phyloP scores from a whole-genome alignment of 345 rosid genomes.

The Pistacia atlantica region DNA sequence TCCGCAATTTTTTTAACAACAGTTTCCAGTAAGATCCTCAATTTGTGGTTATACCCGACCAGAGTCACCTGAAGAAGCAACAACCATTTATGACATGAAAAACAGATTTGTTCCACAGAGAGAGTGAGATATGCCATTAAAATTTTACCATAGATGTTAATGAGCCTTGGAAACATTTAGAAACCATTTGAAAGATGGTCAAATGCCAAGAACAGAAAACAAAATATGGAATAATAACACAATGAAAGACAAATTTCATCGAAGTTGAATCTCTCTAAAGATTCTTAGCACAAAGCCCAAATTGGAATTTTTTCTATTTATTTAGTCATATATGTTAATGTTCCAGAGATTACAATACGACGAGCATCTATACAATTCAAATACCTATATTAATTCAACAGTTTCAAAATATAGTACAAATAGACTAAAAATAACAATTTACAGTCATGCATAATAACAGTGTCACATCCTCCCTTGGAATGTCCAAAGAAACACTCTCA shows the following conservation, averaged over 20 bases:
- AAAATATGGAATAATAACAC: background rate
- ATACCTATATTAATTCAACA: background rate
- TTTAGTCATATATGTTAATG: background rate
- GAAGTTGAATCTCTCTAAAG: background rate
- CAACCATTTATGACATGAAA: slow-evolving; percentile 6
- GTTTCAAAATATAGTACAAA: background rate
- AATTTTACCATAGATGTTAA: background rate
- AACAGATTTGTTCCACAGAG: background rate
- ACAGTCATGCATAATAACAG: background rate
- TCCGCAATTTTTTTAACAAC: slow-evolving; percentile 64
- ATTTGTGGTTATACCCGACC: slow-evolving; percentile 86
- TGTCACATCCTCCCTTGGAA: background rate
- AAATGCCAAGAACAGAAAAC: background rate
- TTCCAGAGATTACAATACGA: background rate
- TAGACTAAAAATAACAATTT: background rate
- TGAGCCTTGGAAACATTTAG: background rate
- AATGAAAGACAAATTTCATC: background rate
- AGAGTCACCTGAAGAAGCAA: slow-evolving; percentile 57
- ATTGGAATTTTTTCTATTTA: background rate
- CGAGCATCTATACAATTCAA: background rate
- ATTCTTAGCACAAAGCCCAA: background rate
- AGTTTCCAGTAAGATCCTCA: slow-evolving; percentile 77
- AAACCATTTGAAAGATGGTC: background rate
- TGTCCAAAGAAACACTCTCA: background rate
- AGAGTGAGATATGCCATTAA: background rate